Base-by-base conservation (phyloP, 805 yeast species). In the Teunomyces pallodes region DNA sequence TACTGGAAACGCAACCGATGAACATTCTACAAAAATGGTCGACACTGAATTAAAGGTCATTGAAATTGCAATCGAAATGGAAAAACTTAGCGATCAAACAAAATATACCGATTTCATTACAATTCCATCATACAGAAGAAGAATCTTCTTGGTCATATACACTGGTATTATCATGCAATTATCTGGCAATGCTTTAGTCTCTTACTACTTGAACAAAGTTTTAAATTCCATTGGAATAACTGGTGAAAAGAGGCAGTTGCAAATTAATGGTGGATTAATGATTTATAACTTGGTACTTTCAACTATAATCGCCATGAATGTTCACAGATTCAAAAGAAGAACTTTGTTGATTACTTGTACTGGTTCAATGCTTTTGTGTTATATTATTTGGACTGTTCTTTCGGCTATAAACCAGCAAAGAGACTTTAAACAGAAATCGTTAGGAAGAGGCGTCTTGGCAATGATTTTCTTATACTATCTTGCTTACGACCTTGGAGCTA, bases 191-290 rank as follows among this genome's bases (percentile, higher is more conserved):
- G 80, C 79, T 47, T 62, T 79, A 49, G 77, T 76, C 26, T 72
- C 80, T 4, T 79, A 76, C 67, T 79, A 78, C 60, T 63, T 79
- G 49, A 65, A 70, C 48, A 67, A 71, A 53, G 84, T 81, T 10
- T 68, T 80, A 50, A 58, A 64, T 49, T 72, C 80, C 24, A 77
- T 80, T 58, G 83, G 84, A 48, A 75, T 80, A 53, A 76, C 77
- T 43, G 68, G 66, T 13, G 62, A 69, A 16, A 61, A 62, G 41
- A 60, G 64, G 47, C 80, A 79, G 60, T 69, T 79, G 47, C 59
- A 74, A 42, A 71, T 79, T 58, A 79, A 80, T 58, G 82, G 79
- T 46, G 73, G 75, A 50, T 69, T 79, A 52, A 73, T 70, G 72
- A 61, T 76, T 48, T 78, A 67, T 60, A 77, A 77, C 65, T 70